These are phyloP conservation scores for Dryas octopetala DNA, from an alignment of 306 rosid species.

Conservation along the genomic window DNA sequence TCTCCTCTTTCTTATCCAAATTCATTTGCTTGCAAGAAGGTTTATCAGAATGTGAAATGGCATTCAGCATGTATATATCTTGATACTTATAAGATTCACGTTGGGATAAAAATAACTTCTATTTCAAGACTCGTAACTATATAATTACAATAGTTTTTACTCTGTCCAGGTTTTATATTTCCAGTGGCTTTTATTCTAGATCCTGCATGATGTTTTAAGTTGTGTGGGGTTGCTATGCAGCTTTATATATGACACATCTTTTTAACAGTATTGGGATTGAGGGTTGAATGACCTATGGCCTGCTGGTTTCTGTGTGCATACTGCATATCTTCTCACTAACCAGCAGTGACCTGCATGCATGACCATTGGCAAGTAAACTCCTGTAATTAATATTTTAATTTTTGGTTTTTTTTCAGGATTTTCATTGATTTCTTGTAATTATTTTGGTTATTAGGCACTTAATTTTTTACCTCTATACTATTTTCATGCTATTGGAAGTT, in stretches of 20 bases:
- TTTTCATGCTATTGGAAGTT: not conserved
- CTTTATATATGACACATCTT: not conserved
- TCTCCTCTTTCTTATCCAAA: not conserved
- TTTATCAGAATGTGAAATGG: not conserved
- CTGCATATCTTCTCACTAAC: not conserved
- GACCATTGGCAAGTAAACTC: slow-evolving; percentile 3
- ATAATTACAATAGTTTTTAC: not conserved
- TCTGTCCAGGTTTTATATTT: not conserved
- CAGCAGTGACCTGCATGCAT: slow-evolving; percentile 14
- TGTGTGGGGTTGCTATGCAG: slow-evolving; percentile 3
- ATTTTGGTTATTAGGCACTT: not conserved
- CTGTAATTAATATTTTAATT: not conserved
- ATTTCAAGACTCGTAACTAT: not conserved
- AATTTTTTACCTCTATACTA: no score
- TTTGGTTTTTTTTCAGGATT: not conserved
- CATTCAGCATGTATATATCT: not conserved
- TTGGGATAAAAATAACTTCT: not conserved
- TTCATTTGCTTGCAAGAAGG: not conserved
- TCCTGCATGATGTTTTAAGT: not conserved
- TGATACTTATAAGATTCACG: not conserved
- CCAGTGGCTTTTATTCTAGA: not conserved
- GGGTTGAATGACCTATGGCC: slow-evolving; percentile 3
- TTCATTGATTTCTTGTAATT: not conserved
- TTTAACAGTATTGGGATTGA: slow-evolving; percentile 5
- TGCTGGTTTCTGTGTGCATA: not conserved